Evolutionary conservation across 176 grass and related monocot genomes (phyloP).

Genomic region (Aegilops tauschii): DNA sequence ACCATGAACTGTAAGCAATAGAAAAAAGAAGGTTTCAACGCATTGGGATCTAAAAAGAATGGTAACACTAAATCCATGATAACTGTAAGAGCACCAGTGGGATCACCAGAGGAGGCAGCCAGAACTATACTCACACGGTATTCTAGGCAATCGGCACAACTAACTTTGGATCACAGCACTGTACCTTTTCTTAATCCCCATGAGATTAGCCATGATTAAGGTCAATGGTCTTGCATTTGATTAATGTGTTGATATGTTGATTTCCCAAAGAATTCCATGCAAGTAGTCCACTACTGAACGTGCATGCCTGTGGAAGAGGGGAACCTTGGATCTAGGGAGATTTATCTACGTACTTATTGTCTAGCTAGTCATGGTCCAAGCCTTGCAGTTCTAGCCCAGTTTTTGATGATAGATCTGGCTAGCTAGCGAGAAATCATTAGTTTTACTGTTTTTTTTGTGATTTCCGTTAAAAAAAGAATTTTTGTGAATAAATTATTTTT

Average conservation of each 20-base stretch:
- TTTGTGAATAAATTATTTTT: neutral
- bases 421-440: neutral
- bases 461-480: neutral
- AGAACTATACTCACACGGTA: constrained; percentile 5
- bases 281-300: constrained; percentile 20
- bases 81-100: constrained; percentile 19
- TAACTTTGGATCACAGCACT: constrained; percentile 43
- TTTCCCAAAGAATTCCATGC: constrained; percentile 24
- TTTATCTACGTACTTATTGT: neutral
- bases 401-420: constrained; percentile 31
- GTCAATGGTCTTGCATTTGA: constrained; percentile 50
- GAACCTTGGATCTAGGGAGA: constrained; percentile 52
- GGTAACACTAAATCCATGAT: constrained; percentile 8
- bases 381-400: constrained; percentile 24
- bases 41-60: constrained; percentile 64
- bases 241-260: constrained; percentile 13
- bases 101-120: constrained; percentile 20
- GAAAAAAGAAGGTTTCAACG: constrained; percentile 41
- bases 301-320: neutral
- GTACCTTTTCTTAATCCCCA: constrained; percentile 13
- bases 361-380: constrained; percentile 37
- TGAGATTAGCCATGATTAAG: constrained; percentile 40
- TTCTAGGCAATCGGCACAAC: constrained; percentile 28
- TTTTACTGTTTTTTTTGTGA: neutral
- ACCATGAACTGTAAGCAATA: constrained; percentile 20